These are phyloP conservation scores for Cadophora sp. DNA, from an alignment of 2,329 filamentous ascomycete genomes.

Conservation along the genomic window DNA sequence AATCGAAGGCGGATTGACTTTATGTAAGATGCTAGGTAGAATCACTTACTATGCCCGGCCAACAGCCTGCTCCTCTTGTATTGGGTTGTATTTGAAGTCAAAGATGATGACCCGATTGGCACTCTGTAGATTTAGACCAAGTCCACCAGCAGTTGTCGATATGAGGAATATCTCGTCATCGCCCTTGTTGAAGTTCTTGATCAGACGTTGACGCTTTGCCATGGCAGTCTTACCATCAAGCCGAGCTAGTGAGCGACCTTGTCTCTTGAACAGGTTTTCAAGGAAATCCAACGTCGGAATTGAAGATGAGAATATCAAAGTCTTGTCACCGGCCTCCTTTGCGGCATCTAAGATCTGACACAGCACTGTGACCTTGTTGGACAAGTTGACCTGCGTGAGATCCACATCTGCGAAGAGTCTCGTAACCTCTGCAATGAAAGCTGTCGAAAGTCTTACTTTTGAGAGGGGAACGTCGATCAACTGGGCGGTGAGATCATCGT, in stretches of 20 bases:
- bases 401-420: slow-evolving; percentile 46
- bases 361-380: slow-evolving; percentile 73
- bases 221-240: slow-evolving; percentile 73
- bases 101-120: slow-evolving; percentile 89
- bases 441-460: slow-evolving; percentile 40
- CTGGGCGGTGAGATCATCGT: slow-evolving; percentile 32
- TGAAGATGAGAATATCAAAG: slow-evolving; percentile 81
- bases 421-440: slow-evolving; percentile 44
- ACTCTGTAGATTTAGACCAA: slow-evolving; percentile 82
- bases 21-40: too few relatives aligned
- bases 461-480: slow-evolving; percentile 38
- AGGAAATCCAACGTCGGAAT: slow-evolving; percentile 74
- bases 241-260: slow-evolving; percentile 43
- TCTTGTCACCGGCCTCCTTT: slow-evolving; percentile 68
- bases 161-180: slow-evolving; percentile 73
- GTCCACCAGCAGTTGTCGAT: slow-evolving; percentile 81
- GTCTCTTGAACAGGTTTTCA: slow-evolving; percentile 57
- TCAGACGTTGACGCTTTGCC: slow-evolving; percentile 62
- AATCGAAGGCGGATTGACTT: too few relatives aligned
- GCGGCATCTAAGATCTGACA: slow-evolving; percentile 72
- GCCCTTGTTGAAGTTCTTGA: slow-evolving; percentile 72
- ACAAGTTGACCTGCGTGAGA: slow-evolving; percentile 57
- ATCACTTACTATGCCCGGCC: slow-evolving; percentile 70
- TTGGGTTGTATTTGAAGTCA: slow-evolving; percentile 82
- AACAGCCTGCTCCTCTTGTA: slow-evolving; percentile 84